Evolutionary conservation across 2,329 filamentous ascomycete species (phyloP), one percentile per base, ranked within the genome.

Genomic region (Neofusicoccum ribis): DNA sequence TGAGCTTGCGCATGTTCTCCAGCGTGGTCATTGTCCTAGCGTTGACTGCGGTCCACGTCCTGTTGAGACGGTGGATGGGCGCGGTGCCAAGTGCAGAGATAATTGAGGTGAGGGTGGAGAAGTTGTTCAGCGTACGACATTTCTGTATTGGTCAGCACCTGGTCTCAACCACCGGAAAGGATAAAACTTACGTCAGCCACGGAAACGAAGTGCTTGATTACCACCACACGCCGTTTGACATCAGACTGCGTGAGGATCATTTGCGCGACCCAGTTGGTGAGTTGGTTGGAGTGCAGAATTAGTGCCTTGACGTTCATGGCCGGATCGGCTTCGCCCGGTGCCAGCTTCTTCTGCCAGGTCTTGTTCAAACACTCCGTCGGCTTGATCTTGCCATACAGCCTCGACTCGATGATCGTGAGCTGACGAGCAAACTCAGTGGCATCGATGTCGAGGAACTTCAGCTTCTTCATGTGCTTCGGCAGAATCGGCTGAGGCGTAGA

Each of bases 201-300:
- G 43, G 91, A 88, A 67, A 99, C 93, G 80, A 98, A 99, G 77
- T 98, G 95, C 78, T 98, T 98, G 79, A 99, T 97, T 50, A 99
- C 95, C 39, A 96, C 91, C 31, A 98, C 94, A 71, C 95, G 88
- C 78, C 96, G 96, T 83, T 95, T 97, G 68, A 97, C 91, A 76
- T 99, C 95, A 72, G 89, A 87, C 78, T 99, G 95, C 0, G 91
- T 93, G 68, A 99, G 80, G 70, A 99, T 98, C 95, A 99, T 98
- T 78, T 98, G 94, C 36, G 95, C 95, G 59, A 98, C 95, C 95
- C 95, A 99, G 76, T 98, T 99, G 5, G 95, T 99, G 83, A 99
- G 89, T 78, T 98, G 94, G 74, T 99, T 99, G 0, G 95, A 98
- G 79, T 99, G 95, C 61, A 98, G 83, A 79, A 99, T 99, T 68